phyloP scores from a whole-genome alignment of 306 rosid genomes.

The Inga oerstediana region DNA sequence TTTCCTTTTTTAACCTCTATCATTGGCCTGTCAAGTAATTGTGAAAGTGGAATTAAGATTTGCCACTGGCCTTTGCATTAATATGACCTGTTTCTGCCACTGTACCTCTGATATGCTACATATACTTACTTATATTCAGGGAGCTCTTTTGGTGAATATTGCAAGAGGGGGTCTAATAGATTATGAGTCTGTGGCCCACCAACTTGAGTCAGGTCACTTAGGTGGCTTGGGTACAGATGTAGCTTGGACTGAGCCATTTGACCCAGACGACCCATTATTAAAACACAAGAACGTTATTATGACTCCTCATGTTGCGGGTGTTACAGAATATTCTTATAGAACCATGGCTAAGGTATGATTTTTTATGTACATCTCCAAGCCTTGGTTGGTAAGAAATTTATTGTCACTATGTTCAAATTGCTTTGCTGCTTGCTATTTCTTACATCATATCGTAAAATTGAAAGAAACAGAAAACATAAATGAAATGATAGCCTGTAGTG shows the following conservation, averaged over 20 bases:
- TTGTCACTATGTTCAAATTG: background rate
- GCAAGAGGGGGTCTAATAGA: slow-evolving; percentile 76
- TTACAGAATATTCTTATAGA: slow-evolving; percentile 78
- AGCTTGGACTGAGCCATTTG: slow-evolving; percentile 89
- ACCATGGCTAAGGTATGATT: slow-evolving; percentile 79
- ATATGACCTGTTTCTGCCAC: background rate
- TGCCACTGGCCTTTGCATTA: background rate
- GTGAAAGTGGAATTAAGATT: background rate
- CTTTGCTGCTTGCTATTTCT: background rate
- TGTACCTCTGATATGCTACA: slow-evolving; percentile 4
- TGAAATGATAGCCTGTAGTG: slow-evolving; percentile 10
- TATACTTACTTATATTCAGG: slow-evolving; percentile 48
- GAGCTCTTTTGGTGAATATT: slow-evolving; percentile 78
- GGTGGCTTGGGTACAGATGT: slow-evolving; percentile 93
- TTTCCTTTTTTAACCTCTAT: background rate
- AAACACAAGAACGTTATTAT: slow-evolving; percentile 68
- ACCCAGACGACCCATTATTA: slow-evolving; percentile 73
- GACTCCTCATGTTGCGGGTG: slow-evolving; percentile 94
- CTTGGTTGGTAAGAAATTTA: background rate
- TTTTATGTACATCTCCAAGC: background rate
- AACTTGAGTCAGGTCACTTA: slow-evolving; percentile 69
- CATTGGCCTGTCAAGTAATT: background rate
- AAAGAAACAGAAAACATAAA: background rate
- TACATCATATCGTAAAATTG: background rate
- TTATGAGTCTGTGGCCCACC: slow-evolving; percentile 58